These are phyloP conservation scores for Cajanus cajan DNA, from an alignment of 306 rosid genomes.

Conservation along the genomic window DNA sequence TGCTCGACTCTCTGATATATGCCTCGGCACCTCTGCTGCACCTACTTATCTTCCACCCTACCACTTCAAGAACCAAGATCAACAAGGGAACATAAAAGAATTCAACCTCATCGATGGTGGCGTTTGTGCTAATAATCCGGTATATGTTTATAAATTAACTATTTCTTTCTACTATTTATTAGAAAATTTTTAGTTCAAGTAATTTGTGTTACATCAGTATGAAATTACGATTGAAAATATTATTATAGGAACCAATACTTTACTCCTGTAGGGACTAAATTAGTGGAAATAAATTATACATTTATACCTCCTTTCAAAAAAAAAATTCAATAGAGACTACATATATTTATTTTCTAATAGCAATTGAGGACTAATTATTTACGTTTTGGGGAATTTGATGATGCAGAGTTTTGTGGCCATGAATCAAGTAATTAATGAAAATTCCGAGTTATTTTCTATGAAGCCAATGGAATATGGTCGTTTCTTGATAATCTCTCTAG, in stretches of 20 bases:
- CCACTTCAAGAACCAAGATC: constrained; percentile 37
- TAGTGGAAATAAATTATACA: too few relatives aligned
- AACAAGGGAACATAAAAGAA: constrained; percentile 25
- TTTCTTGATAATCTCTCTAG: constrained; percentile 39
- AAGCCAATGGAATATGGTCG: constrained; percentile 37
- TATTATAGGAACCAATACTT: too few relatives aligned
- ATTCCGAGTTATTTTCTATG: constrained; percentile 35
- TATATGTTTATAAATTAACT: too few relatives aligned
- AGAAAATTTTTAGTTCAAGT: too few relatives aligned
- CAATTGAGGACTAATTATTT: background rate
- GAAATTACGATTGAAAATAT: too few relatives aligned
- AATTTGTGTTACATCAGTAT: too few relatives aligned
- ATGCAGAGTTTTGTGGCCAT: constrained; percentile 40
- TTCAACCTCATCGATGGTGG: constrained; percentile 71
- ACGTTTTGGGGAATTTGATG: background rate
- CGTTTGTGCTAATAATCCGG: constrained; percentile 69
- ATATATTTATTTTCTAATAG: too few relatives aligned
- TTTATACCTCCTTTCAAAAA: too few relatives aligned
- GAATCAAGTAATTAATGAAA: constrained; percentile 24
- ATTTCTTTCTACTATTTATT: too few relatives aligned
- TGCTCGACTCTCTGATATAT: constrained; percentile 53
- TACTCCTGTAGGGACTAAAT: too few relatives aligned
- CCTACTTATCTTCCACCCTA: constrained; percentile 56
- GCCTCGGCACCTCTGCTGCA: constrained; percentile 58
- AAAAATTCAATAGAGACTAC: too few relatives aligned